Base-by-base conservation (phyloP, 2,329 filamentous ascomycete species). In the Sporothrix inflata region DNA sequence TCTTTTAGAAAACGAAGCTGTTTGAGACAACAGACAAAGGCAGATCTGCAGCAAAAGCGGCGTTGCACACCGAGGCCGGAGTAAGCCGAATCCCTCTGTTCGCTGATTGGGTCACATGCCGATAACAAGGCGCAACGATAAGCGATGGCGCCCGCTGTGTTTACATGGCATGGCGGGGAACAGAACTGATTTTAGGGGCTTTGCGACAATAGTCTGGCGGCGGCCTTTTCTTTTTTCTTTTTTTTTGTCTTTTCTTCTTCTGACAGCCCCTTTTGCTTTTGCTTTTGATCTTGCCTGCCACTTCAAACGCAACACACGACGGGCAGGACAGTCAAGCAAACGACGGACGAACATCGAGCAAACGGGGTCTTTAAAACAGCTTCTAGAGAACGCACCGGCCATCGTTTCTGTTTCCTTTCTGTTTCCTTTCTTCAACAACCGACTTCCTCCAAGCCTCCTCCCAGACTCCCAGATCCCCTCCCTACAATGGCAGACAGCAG, bases 401-500 rank as follows among this genome's bases (percentile, higher is more conserved):
- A 24, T 57, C 12, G n/a, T n/a, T n/a, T n/a, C 12, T 27, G 5
- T 16, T 12, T 19, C 12, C 24, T 55, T 55, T 24, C 11, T 45
- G 12, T 4, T 63, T n/a, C n/a, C n/a, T 24, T 45, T n/a, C 19
- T 8, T 0, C 19, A 6, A 34, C 30, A 34, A 34, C 6, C 30
- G 30, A 34, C 30, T 6, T 34, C 30, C n/a, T 11, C 8, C 57
- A 21, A 9, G 21, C 5, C 30, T 40, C 34, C n/a, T 24, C 34
- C 19, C 27, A 34, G 4, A 3, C 34, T 24, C n/a, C n/a, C 57
- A 4, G n/a, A n/a, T n/a, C n/a, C 14, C 53, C 19, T 3, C 34
- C 34, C 24, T 30, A 40, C 16, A 16, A 72, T 72, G 71, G 19
- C 66, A 34, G 55, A 67, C 49, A 60, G 30, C 55, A 72, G 55